Evolutionary conservation across 1,284 basidiomycete species (phyloP), one percentile per base, ranked within the genome.

Genomic region (Leccinum insolens): DNA sequence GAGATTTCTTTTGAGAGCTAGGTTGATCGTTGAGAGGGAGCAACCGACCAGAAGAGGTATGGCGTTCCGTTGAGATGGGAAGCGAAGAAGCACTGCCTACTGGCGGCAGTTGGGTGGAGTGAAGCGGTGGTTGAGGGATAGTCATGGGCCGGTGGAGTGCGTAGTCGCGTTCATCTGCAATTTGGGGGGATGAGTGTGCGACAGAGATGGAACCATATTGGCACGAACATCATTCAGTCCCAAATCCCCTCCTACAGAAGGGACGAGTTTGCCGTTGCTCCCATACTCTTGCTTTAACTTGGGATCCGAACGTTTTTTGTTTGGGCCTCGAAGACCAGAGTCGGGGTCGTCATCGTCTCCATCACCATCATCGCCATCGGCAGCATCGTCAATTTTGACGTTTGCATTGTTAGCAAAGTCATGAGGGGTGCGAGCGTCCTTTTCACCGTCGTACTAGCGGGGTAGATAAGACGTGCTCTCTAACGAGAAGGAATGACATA

Each of bases 391-490:
- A 9, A 77, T 77, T 71, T 82, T 82, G 31, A 49, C 65, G 52
- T 70, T 76, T 2, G 73, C 71, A 63, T 76, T 78, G 58, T 80
- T 81, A 0, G 78, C 78, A 71, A 85, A 85, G 73, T 87, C 85
- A 12, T 77, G 73, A 3, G 85, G 84, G 4, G 84, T 82, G 62
- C 82, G 82, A 1, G 79, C 79, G 67, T 88, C 86, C 69, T 82
- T 82, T 72, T 87, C 86, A 17, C 87, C 87, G 44, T 84, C 80
- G 68, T 86, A 85, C 87, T 88, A 72, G 46, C 0, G 52, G 7
- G 20, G 37, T 34, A 62, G 34, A 62, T 65, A 28, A 65, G 61
- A 55, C 34, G 34, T 2, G 28, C 17, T 44, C 20, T 34, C 34
- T 2, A 37, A 49, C 3, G 5, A 61, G 3, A 9, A 5, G 9